phyloP scores from a whole-genome alignment of 371 early-diverging fungal genomes.

The Mortierella sp. region DNA sequence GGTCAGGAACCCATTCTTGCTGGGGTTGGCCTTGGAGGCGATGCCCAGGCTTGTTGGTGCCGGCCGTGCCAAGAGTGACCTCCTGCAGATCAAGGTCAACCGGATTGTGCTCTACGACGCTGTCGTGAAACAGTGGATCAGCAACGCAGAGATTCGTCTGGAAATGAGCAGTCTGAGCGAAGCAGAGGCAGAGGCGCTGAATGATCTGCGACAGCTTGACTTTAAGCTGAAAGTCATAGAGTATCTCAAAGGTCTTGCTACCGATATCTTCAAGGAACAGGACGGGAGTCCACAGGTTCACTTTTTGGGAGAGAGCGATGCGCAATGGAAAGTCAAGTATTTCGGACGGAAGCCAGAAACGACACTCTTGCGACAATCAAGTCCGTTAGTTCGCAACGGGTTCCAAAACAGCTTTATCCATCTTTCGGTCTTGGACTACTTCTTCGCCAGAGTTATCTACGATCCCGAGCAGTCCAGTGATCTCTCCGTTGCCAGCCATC shows the following conservation, averaged over 20 bases:
- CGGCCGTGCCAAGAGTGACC: not conserved
- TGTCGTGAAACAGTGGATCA: not conserved
- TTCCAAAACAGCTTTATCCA: conserved; percentile 12
- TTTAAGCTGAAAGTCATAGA: not conserved
- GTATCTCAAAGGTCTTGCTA: conserved; percentile 1
- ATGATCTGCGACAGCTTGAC: not conserved
- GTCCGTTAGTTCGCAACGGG: not conserved
- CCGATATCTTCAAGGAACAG: not conserved
- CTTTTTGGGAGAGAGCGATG: not conserved
- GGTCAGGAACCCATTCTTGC: conserved; percentile 21
- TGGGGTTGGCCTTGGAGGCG: not conserved
- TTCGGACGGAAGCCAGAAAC: not conserved
- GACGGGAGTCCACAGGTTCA: not conserved
- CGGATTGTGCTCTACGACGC: not conserved
- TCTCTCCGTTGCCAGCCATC: not conserved
- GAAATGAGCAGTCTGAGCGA: not conserved
- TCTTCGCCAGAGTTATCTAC: not conserved
- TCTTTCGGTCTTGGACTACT: conserved; percentile 7
- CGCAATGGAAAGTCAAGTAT: not conserved
- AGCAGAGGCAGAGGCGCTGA: not conserved
- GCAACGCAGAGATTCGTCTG: not conserved
- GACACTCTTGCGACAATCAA: not conserved
- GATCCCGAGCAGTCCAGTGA: not conserved
- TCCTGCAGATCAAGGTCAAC: not conserved
- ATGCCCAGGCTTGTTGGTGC: not conserved